Evolutionary conservation across 164 flowering plant genomes (phyloP), one percentile per base, ranked within the genome.

Genomic region (Hamamelis virginiana): DNA sequence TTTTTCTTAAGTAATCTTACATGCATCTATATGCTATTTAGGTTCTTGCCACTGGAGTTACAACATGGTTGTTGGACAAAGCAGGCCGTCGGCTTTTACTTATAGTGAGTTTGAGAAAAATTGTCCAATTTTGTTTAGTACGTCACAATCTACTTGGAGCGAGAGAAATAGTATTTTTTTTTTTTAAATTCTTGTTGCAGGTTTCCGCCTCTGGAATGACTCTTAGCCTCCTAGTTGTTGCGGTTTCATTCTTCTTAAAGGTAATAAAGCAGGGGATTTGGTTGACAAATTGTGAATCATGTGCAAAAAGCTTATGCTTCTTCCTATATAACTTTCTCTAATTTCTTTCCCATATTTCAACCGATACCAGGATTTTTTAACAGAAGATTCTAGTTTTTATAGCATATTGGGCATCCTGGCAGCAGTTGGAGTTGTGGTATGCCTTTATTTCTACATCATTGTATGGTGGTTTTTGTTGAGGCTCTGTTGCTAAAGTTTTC

Each of bases 81-180:
- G 74, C 96, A 22, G 98, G 98, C 16, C 97, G 98, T 43, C 80
- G 97, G 69, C 75, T 92, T 68, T 90, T 95, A n/a, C 94, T 95
- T 64, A 88, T 82, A 51, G 98, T 92, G 79, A 84, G 97, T 84
- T 62, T 10, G 23, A 38, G n/a, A 14, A 52, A 50, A 61, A 62
- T 28, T 44, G 13, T 27, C 19, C 19, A 25, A 51, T n/a, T 66
- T 56, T 21, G 59, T 69, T 50, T 33, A 27, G 62, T 21, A 45
- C 64, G 33, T 48, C 26, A 60, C 61, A 38, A 15, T 72, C 33
- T 27, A 11, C 22, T 62, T 19, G 27, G 21, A 69, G 4, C 48
- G 64, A 38, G 23, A 57, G 48, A 48, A 19, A 26, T 59, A 15
- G 18, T 0, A 26, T 57, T 18, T 55, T 64, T 51, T 0, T 22